Evolutionary conservation across 1,284 basidiomycete species (phyloP).

Genomic region (Moniliella sp.): DNA sequence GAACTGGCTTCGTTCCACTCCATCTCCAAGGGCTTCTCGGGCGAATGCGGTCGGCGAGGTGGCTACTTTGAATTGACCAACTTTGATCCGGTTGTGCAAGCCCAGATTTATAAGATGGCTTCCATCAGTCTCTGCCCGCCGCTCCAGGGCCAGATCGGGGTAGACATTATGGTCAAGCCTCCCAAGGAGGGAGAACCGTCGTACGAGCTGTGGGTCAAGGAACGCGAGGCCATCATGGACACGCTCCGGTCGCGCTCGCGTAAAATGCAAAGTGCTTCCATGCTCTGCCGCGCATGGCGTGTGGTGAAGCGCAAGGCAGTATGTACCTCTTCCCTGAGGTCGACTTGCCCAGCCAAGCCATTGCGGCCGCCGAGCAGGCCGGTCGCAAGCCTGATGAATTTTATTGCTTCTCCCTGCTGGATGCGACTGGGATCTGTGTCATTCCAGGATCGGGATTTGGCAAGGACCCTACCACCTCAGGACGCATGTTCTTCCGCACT

Average conservation of each 20-base stretch:
- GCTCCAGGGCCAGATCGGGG: conserved; percentile 57
- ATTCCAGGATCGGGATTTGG: conserved; percentile 80
- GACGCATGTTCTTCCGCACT: no score
- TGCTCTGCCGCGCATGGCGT: conserved; percentile 54
- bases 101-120: conserved; percentile 82
- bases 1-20: conserved; percentile 81
- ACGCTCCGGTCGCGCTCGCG: conserved; percentile 51
- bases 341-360: conserved; percentile 46
- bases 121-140: conserved; percentile 70
- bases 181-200: conserved; percentile 53
- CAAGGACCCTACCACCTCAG: conserved; percentile 61
- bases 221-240: conserved; percentile 56
- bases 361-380: conserved; percentile 48
- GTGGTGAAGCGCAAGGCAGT: conserved; percentile 55
- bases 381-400: conserved; percentile 67
- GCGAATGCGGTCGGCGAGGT: no score
- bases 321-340: no score
- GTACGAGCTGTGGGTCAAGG: conserved; percentile 55
- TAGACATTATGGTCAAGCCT: conserved; percentile 70
- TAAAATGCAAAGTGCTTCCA: conserved; percentile 58
- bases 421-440: conserved; percentile 79
- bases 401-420: conserved; percentile 76
- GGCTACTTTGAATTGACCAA: conserved; percentile 77
- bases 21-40: conserved; percentile 76
- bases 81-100: conserved; percentile 51